A percentile compares a stretch with the other conserved stretches of the same genome.
Evolutionary conservation across 1,284 basidiomycete genomes (phyloP).

Genomic region (Melampsora larici-populina): DNA sequence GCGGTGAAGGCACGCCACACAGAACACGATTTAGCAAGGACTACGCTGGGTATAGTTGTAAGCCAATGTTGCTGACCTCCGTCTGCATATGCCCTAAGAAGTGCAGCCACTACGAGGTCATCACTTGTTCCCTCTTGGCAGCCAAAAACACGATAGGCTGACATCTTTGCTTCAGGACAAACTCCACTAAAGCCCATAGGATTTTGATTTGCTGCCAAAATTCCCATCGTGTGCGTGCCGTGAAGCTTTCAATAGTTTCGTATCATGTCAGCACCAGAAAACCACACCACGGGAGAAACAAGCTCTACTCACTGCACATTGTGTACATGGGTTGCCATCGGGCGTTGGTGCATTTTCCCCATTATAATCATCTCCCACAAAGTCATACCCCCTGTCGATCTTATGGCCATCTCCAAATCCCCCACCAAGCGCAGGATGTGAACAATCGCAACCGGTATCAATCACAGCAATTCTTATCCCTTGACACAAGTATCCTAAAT

Average conservation of each 20-base stretch:
- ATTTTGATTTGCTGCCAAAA: constrained; percentile 47
- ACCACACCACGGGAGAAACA: background rate
- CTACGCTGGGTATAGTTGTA: constrained; percentile 46
- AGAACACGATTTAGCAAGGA: no score
- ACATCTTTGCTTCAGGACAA: constrained; percentile 46
- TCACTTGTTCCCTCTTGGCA: constrained; percentile 54
- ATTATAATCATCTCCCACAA: constrained; percentile 39
- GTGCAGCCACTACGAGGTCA: constrained; percentile 55
- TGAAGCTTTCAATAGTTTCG: constrained; percentile 17
- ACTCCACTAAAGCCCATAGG: constrained; percentile 47
- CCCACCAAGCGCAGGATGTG: constrained; percentile 64
- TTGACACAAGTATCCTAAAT: constrained; percentile 58
- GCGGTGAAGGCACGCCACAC: background rate
- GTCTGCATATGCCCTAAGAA: constrained; percentile 51
- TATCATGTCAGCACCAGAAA: background rate
- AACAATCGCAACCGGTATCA: constrained; percentile 60
- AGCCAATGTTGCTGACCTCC: constrained; percentile 49
- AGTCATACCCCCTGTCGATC: constrained; percentile 38
- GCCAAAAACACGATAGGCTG: constrained; percentile 53
- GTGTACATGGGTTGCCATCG: constrained; percentile 36
- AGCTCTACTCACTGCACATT: constrained; percentile 34
- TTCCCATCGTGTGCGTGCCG: constrained; percentile 46
- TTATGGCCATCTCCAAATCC: constrained; percentile 40
- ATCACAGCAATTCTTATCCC: constrained; percentile 62
- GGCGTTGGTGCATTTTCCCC: constrained; percentile 21